Evolutionary conservation across 371 early-diverging fungal genomes (phyloP), one percentile per base, ranked within the genome.

Genomic region (Mucor circinelloides): DNA sequence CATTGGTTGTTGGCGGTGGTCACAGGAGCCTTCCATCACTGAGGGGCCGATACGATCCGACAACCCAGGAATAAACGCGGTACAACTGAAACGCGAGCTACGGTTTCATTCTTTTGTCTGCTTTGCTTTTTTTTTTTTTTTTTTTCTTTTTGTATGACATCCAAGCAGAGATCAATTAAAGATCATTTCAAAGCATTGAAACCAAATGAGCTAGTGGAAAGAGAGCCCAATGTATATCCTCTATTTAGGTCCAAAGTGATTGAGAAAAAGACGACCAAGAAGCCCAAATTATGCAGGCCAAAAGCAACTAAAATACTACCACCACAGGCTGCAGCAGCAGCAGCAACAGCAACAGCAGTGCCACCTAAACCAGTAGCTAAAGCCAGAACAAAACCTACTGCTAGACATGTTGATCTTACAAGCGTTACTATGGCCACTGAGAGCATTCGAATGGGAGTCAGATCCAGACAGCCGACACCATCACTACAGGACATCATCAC

Each of bases 91-190:
- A 50, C 23, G 50, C 25, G 50, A 19, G 2, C 19, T 19, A n/a
- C 6, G 8, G 27, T 13, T 52, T 52, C 27, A 52, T 31, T 55
- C 2, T 28, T 31, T 55, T n/a, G n/a, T n/a, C n/a, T n/a, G n/a
- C n/a, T n/a, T n/a, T n/a, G n/a, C 2, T 23, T 55, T n/a, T 46
- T 46, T 46, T 46, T 46, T 17, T 42, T 9, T n/a, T 46, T 1
- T 46, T 46, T 1, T 19, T 55, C 31, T 30, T 44, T 23, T 42
- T 19, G 3, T 25, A 55, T 52, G 52, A 34, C 38, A 10, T 34
- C 52, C n/a, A 32, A 63, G 25, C 57, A 64, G 32, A 42, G 34
- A 27, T 64, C 65, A 3, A 64, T 64, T 10, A 64, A 42, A 25
- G 58, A 64, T 27, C 65, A 64, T 23, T 64, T 64, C 32, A 30